Evolutionary conservation across 345 rosid species (phyloP).

Genomic region (Mallotus nudiflorus): DNA sequence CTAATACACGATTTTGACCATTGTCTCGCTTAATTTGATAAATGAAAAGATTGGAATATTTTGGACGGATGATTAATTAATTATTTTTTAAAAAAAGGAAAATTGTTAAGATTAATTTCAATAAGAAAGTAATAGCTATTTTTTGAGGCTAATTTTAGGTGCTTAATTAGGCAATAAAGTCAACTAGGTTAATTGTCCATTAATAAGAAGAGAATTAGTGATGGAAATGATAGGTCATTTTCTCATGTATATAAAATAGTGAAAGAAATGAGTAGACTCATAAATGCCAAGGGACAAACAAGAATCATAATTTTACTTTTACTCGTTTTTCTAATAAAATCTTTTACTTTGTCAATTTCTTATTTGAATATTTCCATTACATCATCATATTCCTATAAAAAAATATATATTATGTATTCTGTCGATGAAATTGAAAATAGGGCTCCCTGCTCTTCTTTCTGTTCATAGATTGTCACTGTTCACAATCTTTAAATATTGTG

Average conservation of each 20-base stretch:
- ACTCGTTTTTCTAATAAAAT: slow-evolving; percentile 14
- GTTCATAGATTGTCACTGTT: too few species aligned
- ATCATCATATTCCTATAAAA: slow-evolving; percentile 10
- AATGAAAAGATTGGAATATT: background rate
- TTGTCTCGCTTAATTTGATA: background rate
- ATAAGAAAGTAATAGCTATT: too few species aligned
- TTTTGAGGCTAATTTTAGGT: background rate
- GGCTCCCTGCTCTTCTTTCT: too few species aligned
- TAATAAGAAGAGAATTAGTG: slow-evolving; percentile 26
- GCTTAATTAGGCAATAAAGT: slow-evolving; percentile 27
- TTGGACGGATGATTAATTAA: background rate
- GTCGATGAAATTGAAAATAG: background rate
- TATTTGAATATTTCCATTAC: slow-evolving; percentile 26
- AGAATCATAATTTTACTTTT: slow-evolving; percentile 25
- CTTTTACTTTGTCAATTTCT: slow-evolving; percentile 18
- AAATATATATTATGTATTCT: slow-evolving; percentile 26
- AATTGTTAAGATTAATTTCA: too few species aligned
- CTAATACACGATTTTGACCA: slow-evolving; percentile 17
- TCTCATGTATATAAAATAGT: slow-evolving; percentile 15
- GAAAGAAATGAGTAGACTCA: slow-evolving; percentile 37
- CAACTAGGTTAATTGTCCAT: slow-evolving; percentile 22
- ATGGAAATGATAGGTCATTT: slow-evolving; percentile 31
- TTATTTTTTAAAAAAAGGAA: too few species aligned
- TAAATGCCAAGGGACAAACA: slow-evolving; percentile 40
- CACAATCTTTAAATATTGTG: too few species aligned